Evolutionary conservation across 202 grass and related monocot species (phyloP), one percentile per base, ranked within the genome.

Genomic region (Panicum hallii): DNA sequence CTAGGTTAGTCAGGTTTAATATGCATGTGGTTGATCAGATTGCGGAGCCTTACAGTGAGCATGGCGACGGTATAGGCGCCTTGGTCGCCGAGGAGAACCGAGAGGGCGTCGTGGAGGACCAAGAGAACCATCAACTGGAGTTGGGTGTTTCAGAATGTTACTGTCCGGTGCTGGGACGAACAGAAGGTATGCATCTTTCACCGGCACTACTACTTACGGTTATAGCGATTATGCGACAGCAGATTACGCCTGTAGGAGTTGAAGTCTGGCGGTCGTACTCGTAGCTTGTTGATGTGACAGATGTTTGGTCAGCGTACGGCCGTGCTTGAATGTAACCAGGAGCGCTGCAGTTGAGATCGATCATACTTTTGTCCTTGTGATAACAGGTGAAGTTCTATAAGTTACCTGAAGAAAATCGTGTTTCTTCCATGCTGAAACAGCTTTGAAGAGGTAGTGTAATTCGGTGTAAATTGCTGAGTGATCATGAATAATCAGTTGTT

Each of bases 381-480:
- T 54, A 64, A 28, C 5, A 46, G 32, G 28, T 28, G 13, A n/a
- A 32, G 43, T 4, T 15, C 17, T 45, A 7, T 5, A 16, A 56
- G 22, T 36, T 79, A 94, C 92, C 92, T 91, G 72, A 89, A 94
- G 78, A 86, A 89, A 61, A 91, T 82, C 5, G 92, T 80, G 55
- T 78, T 89, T 12, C 84, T 91, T 56, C 87, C 89, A 41, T 86
- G 63, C 2, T 66, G 89, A 82, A 91, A 86, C 47, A 90, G 36
- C 67, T 86, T 93, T 4, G 82, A 84, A 45, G 91, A 76, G 5
- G 89, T 71, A 11, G 71, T 90, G 79, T 88, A 94, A 57, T 87
- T 78, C 9, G 90, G 87, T 36, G 76, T 82, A 23, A 90, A 92
- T 90, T 84, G 82, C 90, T 90, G 78, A 40, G 3, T 16, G 28